Conservation (phyloP, 2,329 filamentous ascomycete genomes). For the Colletotrichum tabaci region DNA sequence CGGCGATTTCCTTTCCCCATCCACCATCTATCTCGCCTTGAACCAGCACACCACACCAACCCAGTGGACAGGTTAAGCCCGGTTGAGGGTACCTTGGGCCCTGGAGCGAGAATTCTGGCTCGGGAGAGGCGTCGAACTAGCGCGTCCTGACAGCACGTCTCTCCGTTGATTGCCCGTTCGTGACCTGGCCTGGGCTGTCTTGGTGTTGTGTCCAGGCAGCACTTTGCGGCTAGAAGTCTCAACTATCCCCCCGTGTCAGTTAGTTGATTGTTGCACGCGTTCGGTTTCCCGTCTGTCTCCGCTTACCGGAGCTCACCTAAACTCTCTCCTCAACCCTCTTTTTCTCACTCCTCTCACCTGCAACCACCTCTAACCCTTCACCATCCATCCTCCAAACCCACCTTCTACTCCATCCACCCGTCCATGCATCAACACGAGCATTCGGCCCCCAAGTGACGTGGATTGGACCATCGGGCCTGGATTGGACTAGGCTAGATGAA, state of each 20-base stretch:
- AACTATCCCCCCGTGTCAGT: not conserved
- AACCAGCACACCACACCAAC: slow-evolving; percentile 2
- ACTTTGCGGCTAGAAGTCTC: not conserved
- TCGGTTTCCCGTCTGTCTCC: slow-evolving; percentile 6
- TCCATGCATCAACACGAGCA: slow-evolving; percentile 7
- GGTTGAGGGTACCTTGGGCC: slow-evolving; percentile 1
- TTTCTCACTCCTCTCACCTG: not conserved
- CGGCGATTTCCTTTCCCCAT: slow-evolving; percentile 29
- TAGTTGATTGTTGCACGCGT: slow-evolving; percentile 33
- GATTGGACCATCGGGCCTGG: slow-evolving; percentile 31
- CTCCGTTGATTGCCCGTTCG: not conserved
- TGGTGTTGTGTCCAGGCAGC: not conserved
- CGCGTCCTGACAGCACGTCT: slow-evolving; percentile 1
- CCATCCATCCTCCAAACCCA: slow-evolving; percentile 6
- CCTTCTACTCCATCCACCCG: not conserved
- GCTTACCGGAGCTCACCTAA: not conserved
- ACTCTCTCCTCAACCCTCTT: not conserved
- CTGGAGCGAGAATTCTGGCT: slow-evolving; percentile 8
- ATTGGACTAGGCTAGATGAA: slow-evolving; percentile 22
- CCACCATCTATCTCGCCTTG: not conserved
- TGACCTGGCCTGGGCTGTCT: slow-evolving; percentile 3
- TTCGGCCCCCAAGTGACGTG: slow-evolving; percentile 29
- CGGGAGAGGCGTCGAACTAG: slow-evolving; percentile 15
- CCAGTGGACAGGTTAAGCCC: slow-evolving; percentile 13
- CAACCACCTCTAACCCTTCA: slow-evolving; percentile 11